phyloP scores from a whole-genome alignment of 2,329 filamentous ascomycete species.

The Verticillium alfalfae region DNA sequence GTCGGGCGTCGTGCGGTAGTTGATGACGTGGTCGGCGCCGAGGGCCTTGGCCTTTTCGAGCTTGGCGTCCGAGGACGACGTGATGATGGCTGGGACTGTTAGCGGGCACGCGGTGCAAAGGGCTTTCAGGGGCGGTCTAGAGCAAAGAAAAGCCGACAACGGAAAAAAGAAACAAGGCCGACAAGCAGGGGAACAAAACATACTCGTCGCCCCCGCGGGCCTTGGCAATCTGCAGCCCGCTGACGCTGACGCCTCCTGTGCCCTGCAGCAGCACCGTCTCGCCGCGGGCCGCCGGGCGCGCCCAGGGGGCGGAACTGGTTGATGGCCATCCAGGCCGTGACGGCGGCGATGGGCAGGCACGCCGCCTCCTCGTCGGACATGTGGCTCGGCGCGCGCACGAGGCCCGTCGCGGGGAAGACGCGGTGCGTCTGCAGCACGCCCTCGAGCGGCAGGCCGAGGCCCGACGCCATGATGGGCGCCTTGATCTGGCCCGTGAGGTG shows the following conservation, averaged over 20 bases:
- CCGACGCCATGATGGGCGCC: constrained; percentile 46
- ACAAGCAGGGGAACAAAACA: constrained; percentile 9
- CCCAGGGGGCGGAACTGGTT: constrained; percentile 54
- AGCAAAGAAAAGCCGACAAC: too few relatives aligned
- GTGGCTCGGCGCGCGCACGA: constrained; percentile 53
- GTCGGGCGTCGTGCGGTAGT: constrained; percentile 45
- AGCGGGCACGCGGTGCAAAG: too few relatives aligned
- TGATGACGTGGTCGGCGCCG: constrained; percentile 47
- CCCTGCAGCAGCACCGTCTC: constrained; percentile 47
- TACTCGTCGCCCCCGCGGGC: constrained; percentile 42
- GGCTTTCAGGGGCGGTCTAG: too few relatives aligned
- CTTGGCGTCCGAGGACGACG: constrained; percentile 48
- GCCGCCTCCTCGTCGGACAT: constrained; percentile 54
- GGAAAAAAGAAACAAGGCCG: not conserved
- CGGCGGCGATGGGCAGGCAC: constrained; percentile 54
- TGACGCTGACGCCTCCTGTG: constrained; percentile 47
- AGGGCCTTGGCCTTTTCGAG: constrained; percentile 38
- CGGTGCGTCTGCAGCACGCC: constrained; percentile 56
- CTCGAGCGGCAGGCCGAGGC: constrained; percentile 54
- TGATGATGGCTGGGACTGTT: constrained; percentile 42
- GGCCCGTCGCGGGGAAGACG: constrained; percentile 48
- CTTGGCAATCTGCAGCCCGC: constrained; percentile 48
- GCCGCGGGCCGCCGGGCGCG: constrained; percentile 36
- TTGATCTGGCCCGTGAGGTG: constrained; percentile 55
- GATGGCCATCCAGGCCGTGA: constrained; percentile 62